Base-by-base conservation (phyloP, 495 filamentous ascomycete species). In the Penicillium bovifimosum region DNA sequence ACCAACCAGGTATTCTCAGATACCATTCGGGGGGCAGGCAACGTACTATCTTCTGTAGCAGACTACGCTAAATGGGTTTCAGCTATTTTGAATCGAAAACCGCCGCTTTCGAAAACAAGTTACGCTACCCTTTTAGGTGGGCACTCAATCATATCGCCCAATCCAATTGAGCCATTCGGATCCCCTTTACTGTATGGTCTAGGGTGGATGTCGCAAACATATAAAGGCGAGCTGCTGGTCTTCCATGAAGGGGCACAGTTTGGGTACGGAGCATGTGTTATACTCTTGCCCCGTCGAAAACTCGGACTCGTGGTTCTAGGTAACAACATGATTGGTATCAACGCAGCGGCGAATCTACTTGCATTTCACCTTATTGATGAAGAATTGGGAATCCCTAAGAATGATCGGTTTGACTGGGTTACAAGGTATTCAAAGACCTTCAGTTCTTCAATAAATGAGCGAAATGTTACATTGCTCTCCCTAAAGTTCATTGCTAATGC, bases 11-110 rank as follows among this genome's bases (percentile, higher is more conserved):
- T 38, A 9, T 52, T 36, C 16, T 31, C 27, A 3, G 31, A 52
- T 28, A 45, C 32, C 4, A 35, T 52, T 29, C 50, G 50, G 6
- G 50, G 50, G 0, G 50, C 40, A 39, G 50, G 50, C 26, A 52
- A 52, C 28, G 38, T 52, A 36, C 14, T 52, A 11, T 52, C 50
- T 5, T 45, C 50, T 11, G 50, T 45, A 24, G 44, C 40, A 17
- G 50, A 52, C 33, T 52, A 52, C 34, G 40, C 50, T 7, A 52
- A 52, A 29, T 52, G 40, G 50, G 31, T 43, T 52, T 52, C 40
- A 29, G 29, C 50, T 10, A 35, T 52, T 18, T 41, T 52, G 18
- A 52, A 52, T 16, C 41, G 31, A 9, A 41, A 29, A n/a, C 31
- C 41, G 18, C 50, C 50, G 5, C 38, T 52, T 16, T 52, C 40